Evolutionary conservation across 768 basidiomycete species (phyloP), one percentile per base, ranked within the genome.

Genomic region (Clathrus columnatus): DNA sequence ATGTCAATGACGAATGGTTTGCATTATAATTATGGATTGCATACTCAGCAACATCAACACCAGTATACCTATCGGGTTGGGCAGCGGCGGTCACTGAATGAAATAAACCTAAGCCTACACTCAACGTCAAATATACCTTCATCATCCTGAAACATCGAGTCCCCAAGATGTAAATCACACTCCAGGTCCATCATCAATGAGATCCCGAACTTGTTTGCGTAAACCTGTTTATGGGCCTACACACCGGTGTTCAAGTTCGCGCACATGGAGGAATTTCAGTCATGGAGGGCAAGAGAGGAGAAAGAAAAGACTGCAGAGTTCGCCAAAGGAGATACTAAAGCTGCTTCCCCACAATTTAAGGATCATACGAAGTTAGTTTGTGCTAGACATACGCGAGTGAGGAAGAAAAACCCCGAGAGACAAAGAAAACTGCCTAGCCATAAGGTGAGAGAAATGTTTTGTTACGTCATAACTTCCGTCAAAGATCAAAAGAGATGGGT

Each of bases 341-440:
- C 89, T 4, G 80, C 88, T 57, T 90, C 90, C 1, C 89, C 89
- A 23, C 82, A 90, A 30, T 91, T 91, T 75, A 91, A 87, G 67
- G 89, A 91, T 62, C 89, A 91, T 67, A 90, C 87, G 54, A 91
- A 91, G 65, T 80, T 91, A 52, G 89, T 91, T 23, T 92, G 89
- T 59, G 90, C 90, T 23, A 77, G 89, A 45, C 89, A 92, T 69
- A 87, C 85, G 4, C 77, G 90, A 49, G 87, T 83, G 61, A 90
- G 90, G 16, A 74, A 88, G 61, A 92, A 90, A 71, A 91, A 91
- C 60, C 89, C 89, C 0, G 89, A 92, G 58, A 75, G 89, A 48
- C 82, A 88, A n/a, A 73, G 90, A 59, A 91, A 91, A 72, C 86
- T 91, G n/a, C 90, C 90, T 43, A 91, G 87, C 71, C 78, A 89